Evolutionary conservation across 2,329 filamentous ascomycete genomes (phyloP).

Genomic region (Trichoderma sp.): DNA sequence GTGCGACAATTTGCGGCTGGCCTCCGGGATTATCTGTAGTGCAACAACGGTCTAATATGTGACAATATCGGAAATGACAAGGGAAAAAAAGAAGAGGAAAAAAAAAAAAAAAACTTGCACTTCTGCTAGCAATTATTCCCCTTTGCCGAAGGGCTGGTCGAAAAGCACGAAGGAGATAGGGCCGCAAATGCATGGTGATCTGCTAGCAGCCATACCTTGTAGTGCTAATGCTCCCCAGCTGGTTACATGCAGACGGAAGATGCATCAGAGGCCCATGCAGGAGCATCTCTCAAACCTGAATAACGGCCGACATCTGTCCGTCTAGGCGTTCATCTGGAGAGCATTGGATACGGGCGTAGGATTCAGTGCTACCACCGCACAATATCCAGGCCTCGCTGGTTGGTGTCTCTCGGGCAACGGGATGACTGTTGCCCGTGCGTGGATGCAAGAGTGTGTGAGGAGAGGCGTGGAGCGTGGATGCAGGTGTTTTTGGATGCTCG

Average conservation of each 20-base stretch:
- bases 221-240: conserved; percentile 4
- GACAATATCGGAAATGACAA: conserved; percentile 9
- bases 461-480: neutral
- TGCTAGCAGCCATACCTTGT: neutral
- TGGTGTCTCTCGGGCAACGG: conserved; percentile 17
- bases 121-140: neutral
- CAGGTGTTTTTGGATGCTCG: neutral
- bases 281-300: neutral
- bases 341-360: conserved; percentile 9
- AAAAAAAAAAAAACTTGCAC: neutral
- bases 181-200: neutral
- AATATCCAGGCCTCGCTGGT: conserved; percentile 2
- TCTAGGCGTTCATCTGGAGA: neutral
- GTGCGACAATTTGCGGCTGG: conserved; percentile 19
- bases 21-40: conserved; percentile 11
- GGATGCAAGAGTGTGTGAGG: neutral
- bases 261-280: conserved; percentile 8
- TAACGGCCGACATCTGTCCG: conserved; percentile 18
- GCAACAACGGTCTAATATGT: neutral
- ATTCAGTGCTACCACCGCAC: conserved; percentile 18
- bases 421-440: conserved; percentile 4
- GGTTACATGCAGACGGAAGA: conserved; percentile 16
- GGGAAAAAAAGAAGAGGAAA: neutral
- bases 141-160: conserved; percentile 10
- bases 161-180: neutral